Percentiles rank a stretch among this genome's conserved stretches.
Conservation (phyloP, 306 rosid species). For the Astragalus glycyphyllos region DNA sequence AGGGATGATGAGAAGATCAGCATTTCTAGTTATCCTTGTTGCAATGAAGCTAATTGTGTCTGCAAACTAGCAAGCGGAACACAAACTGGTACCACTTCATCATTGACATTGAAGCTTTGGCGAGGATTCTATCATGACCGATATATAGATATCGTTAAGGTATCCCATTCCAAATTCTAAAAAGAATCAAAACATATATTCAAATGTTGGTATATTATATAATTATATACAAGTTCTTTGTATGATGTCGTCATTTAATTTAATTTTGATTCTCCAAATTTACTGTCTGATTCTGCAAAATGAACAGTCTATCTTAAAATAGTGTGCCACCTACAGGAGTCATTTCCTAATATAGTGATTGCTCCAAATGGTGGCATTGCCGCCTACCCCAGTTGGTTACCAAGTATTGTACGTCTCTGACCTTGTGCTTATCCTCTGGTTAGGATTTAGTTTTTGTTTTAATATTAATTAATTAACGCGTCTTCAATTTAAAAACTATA, state of each 20-base stretch:
- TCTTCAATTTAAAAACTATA: not conserved
- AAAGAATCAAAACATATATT: constrained; percentile 7
- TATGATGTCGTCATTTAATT: constrained; percentile 16
- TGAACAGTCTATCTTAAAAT: constrained; percentile 16
- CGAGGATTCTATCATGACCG: constrained; percentile 86
- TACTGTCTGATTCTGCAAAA: constrained; percentile 20
- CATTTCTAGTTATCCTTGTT: constrained; percentile 58
- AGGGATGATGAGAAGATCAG: constrained; percentile 80
- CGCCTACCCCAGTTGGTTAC: constrained; percentile 89
- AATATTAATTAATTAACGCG: too few relatives aligned
- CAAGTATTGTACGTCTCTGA: constrained; percentile 66
- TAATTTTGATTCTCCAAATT: constrained; percentile 27
- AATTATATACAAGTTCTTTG: constrained; percentile 7
- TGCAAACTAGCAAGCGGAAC: constrained; percentile 61
- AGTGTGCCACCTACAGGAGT: constrained; percentile 52
- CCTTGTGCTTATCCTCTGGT: constrained; percentile 28
- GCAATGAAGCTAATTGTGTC: constrained; percentile 59
- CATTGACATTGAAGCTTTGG: constrained; percentile 70
- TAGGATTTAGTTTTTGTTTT: constrained; percentile 12
- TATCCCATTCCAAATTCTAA: constrained; percentile 22
- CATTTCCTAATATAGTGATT: constrained; percentile 69
- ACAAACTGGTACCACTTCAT: constrained; percentile 41
- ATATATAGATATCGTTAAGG: constrained; percentile 68
- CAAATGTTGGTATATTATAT: not conserved
- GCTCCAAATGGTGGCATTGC: constrained; percentile 96